Evolutionary conservation across 1,139 yeast genomes (phyloP).

Genomic region (Diutina mesorugosa): DNA sequence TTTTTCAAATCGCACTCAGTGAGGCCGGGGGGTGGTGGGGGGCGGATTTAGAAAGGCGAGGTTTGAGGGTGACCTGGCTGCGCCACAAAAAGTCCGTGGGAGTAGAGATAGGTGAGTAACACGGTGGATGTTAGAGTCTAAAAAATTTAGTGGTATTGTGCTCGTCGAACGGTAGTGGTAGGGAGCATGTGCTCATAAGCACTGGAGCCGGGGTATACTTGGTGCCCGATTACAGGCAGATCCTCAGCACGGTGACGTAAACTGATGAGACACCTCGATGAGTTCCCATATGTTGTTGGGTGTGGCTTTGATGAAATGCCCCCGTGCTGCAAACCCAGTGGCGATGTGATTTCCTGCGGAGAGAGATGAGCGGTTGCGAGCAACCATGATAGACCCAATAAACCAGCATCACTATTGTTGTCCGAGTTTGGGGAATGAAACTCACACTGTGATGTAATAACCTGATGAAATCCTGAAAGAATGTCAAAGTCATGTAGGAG

Average conservation of each 20-base stretch:
- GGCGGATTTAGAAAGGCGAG: background rate
- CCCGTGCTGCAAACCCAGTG: background rate
- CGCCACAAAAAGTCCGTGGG: background rate
- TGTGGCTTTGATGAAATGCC: background rate
- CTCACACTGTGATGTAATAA: too few relatives aligned
- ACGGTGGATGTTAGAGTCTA: background rate
- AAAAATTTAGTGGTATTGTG: too few relatives aligned
- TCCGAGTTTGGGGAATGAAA: too few relatives aligned
- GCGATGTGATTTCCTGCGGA: background rate
- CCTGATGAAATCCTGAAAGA: too few relatives aligned
- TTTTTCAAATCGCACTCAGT: background rate
- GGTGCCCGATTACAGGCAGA: too few relatives aligned
- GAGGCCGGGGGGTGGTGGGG: background rate
- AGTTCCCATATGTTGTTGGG: background rate
- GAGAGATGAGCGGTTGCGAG: background rate
- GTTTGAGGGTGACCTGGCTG: background rate
- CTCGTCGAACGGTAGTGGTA: too few relatives aligned
- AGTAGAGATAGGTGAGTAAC: background rate
- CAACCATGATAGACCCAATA: background rate
- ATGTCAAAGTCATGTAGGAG: too few relatives aligned
- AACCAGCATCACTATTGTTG: background rate
- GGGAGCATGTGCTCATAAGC: too few relatives aligned
- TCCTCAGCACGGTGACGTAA: background rate
- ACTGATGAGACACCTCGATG: background rate
- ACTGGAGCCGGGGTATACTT: too few relatives aligned